phyloP scores from a whole-genome alignment of 176 grass and related monocot species.

The Oropetium thomaeum region DNA sequence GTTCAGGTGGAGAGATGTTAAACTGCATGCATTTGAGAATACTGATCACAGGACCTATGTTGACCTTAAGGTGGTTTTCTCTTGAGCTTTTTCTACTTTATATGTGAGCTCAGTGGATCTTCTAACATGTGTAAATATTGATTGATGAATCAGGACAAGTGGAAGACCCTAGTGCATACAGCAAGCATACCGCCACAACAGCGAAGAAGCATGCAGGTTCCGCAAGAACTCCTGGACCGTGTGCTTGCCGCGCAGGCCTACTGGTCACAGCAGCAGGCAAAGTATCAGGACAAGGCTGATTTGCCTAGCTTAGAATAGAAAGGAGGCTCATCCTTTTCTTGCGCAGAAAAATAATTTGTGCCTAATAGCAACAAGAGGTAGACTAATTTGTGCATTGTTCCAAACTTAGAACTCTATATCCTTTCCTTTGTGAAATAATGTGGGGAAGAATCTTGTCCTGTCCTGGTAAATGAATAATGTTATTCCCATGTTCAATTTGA shows the following conservation, averaged over 20 bases:
- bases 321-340: too few relatives aligned
- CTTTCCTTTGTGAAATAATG: too few relatives aligned
- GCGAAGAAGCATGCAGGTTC: slow-evolving; percentile 81
- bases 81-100: slow-evolving; percentile 1
- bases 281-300: too few relatives aligned
- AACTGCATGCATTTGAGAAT: slow-evolving; percentile 82
- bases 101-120: slow-evolving; percentile 35
- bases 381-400: too few relatives aligned
- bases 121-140: slow-evolving; percentile 57
- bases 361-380: too few relatives aligned
- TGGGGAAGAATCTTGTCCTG: too few relatives aligned
- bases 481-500: too few relatives aligned
- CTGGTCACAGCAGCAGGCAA: slow-evolving; percentile 95
- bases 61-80: slow-evolving; percentile 81
- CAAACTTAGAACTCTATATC: too few relatives aligned
- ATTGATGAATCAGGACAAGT: slow-evolving; percentile 78
- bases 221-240: slow-evolving; percentile 84
- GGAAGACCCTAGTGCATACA: slow-evolving; percentile 98
- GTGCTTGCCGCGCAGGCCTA: slow-evolving; percentile 81
- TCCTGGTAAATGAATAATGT: too few relatives aligned
- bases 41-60: slow-evolving; percentile 91
- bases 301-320: too few relatives aligned
- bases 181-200: slow-evolving; percentile 93
- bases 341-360: too few relatives aligned
- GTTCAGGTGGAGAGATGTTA: slow-evolving; percentile 93